Percentiles rank a stretch among this genome's conserved stretches.
These are phyloP conservation scores for Eucalyptus sp. DNA, from an alignment of 345 rosid genomes.

Conservation along the genomic window DNA sequence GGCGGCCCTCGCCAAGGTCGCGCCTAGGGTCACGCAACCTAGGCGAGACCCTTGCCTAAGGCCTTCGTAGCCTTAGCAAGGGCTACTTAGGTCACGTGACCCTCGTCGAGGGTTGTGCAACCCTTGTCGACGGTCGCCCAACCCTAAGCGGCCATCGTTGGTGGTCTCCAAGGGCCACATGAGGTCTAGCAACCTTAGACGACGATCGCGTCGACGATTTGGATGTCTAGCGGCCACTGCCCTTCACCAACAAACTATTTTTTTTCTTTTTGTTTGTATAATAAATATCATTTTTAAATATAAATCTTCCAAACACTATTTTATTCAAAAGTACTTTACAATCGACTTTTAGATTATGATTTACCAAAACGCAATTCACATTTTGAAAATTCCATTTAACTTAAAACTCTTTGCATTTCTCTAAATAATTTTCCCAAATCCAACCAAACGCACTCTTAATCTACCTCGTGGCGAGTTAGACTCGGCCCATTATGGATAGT, in stretches of 20 bases:
- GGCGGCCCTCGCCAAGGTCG: fast-evolving
- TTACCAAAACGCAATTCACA: fast-evolving
- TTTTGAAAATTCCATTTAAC: too few species aligned
- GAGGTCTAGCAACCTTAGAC: fast-evolving
- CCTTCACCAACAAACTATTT: fast-evolving
- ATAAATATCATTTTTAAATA: too few species aligned
- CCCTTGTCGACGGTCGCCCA: fast-evolving
- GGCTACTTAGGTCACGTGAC: too few species aligned
- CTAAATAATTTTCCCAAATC: too few species aligned
- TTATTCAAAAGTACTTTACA: fast-evolving
- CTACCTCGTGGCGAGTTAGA: background rate
- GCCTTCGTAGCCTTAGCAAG: too few species aligned
- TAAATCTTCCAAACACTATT: fast-evolving
- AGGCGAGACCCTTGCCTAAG: too few species aligned
- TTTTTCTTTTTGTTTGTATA: fast-evolving
- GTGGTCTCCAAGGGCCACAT: fast-evolving
- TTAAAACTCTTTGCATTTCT: too few species aligned
- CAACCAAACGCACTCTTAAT: fast-evolving
- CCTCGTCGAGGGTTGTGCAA: fast-evolving
- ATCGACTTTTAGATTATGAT: fast-evolving
- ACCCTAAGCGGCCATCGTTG: fast-evolving
- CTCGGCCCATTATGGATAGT: background rate
- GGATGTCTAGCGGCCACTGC: fast-evolving
- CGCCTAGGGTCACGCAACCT: too few species aligned
- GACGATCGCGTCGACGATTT: fast-evolving